Evolutionary conservation across 2,329 filamentous ascomycete genomes (phyloP).

Genomic region (Penicillium sclerotigenum): DNA sequence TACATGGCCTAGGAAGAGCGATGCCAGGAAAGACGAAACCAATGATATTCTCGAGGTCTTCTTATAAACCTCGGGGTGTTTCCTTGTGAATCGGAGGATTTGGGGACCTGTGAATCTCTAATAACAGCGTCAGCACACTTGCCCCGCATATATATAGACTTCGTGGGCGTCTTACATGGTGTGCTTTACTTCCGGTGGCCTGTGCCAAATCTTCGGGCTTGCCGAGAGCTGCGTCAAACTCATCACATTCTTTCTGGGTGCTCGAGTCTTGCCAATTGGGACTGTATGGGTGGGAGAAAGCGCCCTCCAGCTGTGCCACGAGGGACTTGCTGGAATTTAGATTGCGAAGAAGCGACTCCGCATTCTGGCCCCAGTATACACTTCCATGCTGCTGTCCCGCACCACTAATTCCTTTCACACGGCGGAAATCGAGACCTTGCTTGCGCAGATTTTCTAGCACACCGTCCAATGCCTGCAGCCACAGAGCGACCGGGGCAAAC

Average conservation of each 20-base stretch:
- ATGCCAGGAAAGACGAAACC: conserved; percentile 92
- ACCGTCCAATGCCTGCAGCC: conserved; percentile 87
- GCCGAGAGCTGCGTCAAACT: conserved; percentile 73
- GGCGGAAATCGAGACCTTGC: conserved; percentile 67
- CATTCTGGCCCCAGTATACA: conserved; percentile 80
- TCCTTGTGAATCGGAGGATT: conserved; percentile 81
- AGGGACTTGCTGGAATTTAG: conserved; percentile 62
- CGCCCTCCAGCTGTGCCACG: conserved; percentile 67
- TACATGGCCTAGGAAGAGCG: conserved; percentile 77
- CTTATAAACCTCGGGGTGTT: conserved; percentile 76
- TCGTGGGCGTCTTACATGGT: conserved; percentile 66
- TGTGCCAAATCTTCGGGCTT: conserved; percentile 66
- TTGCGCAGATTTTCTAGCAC: conserved; percentile 71
- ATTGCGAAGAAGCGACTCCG: conserved; percentile 60
- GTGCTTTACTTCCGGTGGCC: conserved; percentile 85
- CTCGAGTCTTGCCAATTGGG: conserved; percentile 99
- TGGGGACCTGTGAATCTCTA: conserved; percentile 96
- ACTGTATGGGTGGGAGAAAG: conserved; percentile 79
- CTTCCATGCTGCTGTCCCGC: conserved; percentile 98
- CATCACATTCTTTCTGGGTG: conserved; percentile 86
- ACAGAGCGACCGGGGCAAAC: conserved; percentile 88
- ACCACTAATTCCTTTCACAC: conserved; percentile 78
- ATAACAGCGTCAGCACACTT: not conserved
- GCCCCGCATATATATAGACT: not conserved
- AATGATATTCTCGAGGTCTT: conserved; percentile 83